Evolutionary conservation across 2,329 filamentous ascomycete species (phyloP), one percentile per base, ranked within the genome.

Genomic region (Aureobasidium sp.): DNA sequence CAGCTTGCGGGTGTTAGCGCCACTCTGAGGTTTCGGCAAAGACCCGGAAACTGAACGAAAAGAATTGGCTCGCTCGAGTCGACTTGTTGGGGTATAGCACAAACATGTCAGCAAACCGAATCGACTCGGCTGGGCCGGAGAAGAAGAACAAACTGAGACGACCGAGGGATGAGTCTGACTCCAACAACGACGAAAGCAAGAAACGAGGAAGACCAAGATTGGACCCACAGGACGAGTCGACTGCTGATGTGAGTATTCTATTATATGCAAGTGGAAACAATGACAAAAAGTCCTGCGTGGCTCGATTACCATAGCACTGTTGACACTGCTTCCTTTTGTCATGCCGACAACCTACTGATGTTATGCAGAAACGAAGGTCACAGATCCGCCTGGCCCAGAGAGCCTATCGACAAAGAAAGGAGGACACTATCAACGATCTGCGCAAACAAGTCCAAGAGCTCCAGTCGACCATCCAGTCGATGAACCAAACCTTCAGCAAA

Each of bases 321-420:
- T 48, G 45, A 48, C 4, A 29, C 44, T 9, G n/a, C 31, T 20
- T 17, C 20, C 29, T 52, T 12, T 51, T 11, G 14, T 27, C 20
- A 39, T 22, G 25, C 34, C 36, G 8, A 20, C 63, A 11, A 29
- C 8, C 27, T 29, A 25, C 27, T 61, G 39, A 61, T 29, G 20
- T 34, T 36, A 5, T 3, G 29, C 66, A 89, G 88, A 87, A 90
- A 65, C 87, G 91, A 58, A 84, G 91, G 61, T 93, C 90, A 5
- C 91, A 96, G 72, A 94, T 96, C 65, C 86, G 91, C 27, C 82
- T 93, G 61, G 91, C 91, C 1, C 91, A 96, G 73, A 81, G 91
- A 66, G 90, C 90, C 0, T 96, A 96, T 70, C 85, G 91, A 17
- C 85, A 88, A 69, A 86, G 91, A 57, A 96, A 96, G 74, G 91